Evolutionary conservation across 179 eudicot species (phyloP), one percentile per base, ranked within the genome.

Genomic region (Beta lomatogona): DNA sequence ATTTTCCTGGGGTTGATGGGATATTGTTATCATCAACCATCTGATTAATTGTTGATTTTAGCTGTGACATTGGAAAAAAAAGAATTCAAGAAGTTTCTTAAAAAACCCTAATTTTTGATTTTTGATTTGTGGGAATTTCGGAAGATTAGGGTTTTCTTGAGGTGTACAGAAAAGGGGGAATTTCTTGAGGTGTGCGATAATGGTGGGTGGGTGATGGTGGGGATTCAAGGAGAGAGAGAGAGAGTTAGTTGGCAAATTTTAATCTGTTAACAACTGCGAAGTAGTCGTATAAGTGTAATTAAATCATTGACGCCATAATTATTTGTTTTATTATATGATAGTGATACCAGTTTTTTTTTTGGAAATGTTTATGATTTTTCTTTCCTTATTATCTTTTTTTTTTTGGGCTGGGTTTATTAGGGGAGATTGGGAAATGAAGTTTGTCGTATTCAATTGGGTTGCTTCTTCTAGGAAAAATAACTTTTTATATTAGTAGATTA

Each of bases 1-100:
- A 90, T 86, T 92, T 92, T 1, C 93, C 93, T 5, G 93, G 93
- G 6, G 93, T 90, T 22, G 93, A 89, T 13, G 95, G 93, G 71
- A 81, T 79, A 59, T 80, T 75, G 75, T 88, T 89, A 69, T 70
- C 77, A 28, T 73, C 77, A 14, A 57, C 74, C 67, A 75, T 45
- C 22, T 81, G 83, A 69, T 53, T 41, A 12, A 73, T 80, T 54
- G 79, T 14, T 36, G 41, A 36, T n/a, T 80, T 80, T 9, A 80
- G 57, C 65, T 80, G 78, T 3, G 83, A 73, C 83, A 80, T 74
- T 63, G 73, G 22, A 58, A 22, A 69, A 46, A n/a, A n/a, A n/a
- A n/a, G n/a, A n/a, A n/a, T n/a, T n/a, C n/a, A n/a, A n/a, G n/a
- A n/a, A n/a, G n/a, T n/a, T n/a, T n/a, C n/a, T n/a, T n/a, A n/a